Conservation (phyloP, 371 early-diverging fungal genomes). For the Mucor saturninus region DNA sequence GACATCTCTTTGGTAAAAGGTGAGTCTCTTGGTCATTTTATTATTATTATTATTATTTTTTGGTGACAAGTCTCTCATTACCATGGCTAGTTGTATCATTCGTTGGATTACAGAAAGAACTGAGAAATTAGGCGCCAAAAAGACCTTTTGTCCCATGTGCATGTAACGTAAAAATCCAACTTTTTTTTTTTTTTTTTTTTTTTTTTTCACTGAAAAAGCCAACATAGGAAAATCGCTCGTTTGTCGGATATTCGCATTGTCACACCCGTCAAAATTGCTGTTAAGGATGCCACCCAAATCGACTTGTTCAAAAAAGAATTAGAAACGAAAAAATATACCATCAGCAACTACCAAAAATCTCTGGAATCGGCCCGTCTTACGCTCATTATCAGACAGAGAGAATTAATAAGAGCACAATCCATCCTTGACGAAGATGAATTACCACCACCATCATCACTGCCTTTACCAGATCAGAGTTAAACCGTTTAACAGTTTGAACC, state of each 20-base stretch:
- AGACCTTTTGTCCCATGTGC: constrained; percentile 25
- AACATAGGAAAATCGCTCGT: constrained; percentile 12
- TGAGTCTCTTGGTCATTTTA: neutral
- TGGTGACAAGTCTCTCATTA: no score
- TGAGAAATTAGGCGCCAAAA: constrained; percentile 1
- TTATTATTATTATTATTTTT: neutral
- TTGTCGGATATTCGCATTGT: constrained; percentile 14
- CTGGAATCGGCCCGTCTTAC: constrained; percentile 9
- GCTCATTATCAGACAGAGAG: constrained; percentile 12
- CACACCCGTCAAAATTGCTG: constrained; percentile 9
- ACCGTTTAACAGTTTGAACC: no score
- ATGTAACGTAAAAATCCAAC: constrained; percentile 6
- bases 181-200: no score
- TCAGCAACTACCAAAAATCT: constrained; percentile 3
- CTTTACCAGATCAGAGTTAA: no score
- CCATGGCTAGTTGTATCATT: constrained; percentile 18
- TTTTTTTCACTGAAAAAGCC: no score
- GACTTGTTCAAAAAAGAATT: constrained; percentile 15
- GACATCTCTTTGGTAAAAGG: constrained; percentile 33
- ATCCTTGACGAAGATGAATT: neutral
- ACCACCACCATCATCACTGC: no score
- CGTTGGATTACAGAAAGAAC: constrained; percentile 17
- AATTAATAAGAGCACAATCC: constrained; percentile 12
- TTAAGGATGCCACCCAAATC: constrained; percentile 12
- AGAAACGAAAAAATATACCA: constrained; percentile 3